Percentiles rank a stretch among this genome's conserved stretches.
Evolutionary conservation across 2,329 filamentous ascomycete species (phyloP).

Genomic region (Falciphora oryzae): DNA sequence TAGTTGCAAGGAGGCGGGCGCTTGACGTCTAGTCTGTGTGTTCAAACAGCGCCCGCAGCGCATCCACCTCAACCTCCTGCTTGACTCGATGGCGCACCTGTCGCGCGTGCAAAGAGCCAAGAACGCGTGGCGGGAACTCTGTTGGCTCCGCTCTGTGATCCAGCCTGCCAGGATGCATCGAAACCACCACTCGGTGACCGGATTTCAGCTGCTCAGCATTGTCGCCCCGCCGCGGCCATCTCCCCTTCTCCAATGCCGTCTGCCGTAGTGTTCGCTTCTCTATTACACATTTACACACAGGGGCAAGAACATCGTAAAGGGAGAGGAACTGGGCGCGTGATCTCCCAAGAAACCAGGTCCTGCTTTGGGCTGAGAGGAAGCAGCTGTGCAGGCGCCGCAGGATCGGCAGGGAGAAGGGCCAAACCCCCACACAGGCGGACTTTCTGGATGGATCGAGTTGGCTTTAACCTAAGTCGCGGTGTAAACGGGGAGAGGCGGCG

Average conservation of each 20-base stretch:
- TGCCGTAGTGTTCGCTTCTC: too few relatives aligned
- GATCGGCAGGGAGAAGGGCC: not conserved
- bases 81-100: conserved; percentile 1
- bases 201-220: not conserved
- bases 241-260: too few relatives aligned
- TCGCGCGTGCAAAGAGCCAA: not conserved
- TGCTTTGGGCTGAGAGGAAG: not conserved
- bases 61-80: not conserved
- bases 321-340: not conserved
- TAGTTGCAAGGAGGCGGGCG: not conserved
- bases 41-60: not conserved
- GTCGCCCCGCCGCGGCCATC: too few relatives aligned
- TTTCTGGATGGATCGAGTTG: not conserved
- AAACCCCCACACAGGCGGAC: not conserved
- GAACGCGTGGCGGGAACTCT: conserved; percentile 1
- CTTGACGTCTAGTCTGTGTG: not conserved
- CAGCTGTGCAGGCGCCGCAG: too few relatives aligned
- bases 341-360: not conserved
- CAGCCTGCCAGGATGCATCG: not conserved
- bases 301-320: not conserved
- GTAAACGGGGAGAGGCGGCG: not conserved
- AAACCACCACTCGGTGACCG: not conserved
- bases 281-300: too few relatives aligned
- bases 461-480: not conserved
- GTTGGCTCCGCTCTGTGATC: not conserved